Base-by-base conservation (phyloP, 129 eudicot species). In the Artemisia argyi region DNA sequence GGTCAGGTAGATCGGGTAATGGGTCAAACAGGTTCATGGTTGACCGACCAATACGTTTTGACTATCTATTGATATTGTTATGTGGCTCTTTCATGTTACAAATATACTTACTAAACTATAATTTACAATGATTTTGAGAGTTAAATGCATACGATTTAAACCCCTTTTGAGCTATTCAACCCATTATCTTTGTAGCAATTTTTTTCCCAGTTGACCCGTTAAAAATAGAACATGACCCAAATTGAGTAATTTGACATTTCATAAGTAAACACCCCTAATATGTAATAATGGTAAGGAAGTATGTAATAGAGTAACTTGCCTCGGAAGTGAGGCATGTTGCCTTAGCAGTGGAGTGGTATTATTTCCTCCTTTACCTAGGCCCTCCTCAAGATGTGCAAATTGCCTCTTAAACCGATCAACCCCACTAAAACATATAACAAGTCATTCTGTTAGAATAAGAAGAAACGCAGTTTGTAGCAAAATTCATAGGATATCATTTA, bases 331-430 rank as follows among this genome's bases (percentile, higher is more conserved):
- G 42, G 64, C 74, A 69, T 69, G 64, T 1, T 69, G 74, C 74
- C 74, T 69, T 55, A 69, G 74, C 18, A 53, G 64, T 55, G 74
- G 74, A 53, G 28, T 10, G 49, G 61, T 28, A 8, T 68, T 68
- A 67, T 15, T 26, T 30, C 20, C 55, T n/a, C 73, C 73, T 69
- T 69, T 69, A 18, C 74, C 74, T 5, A 28, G 5, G 18, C 74
- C 74, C 52, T 69, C 74, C 74, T 69, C 74, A 35, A 69, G 74
- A 69, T 54, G 65, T 12, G 74, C 74, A 30, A 69, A 69, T 69
- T 69, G 74, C 62, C 64, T 56, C 49, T 69, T 69, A 12, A 69
- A 69, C 14, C 74, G 74, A 55, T 69, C 74, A 54, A 69, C 74
- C 52, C 74, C 74, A 44, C 74, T 69, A 12, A 4, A 69, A 30